phyloP scores from a whole-genome alignment of 768 basidiomycete genomes.

The Gyrodon lividus region DNA sequence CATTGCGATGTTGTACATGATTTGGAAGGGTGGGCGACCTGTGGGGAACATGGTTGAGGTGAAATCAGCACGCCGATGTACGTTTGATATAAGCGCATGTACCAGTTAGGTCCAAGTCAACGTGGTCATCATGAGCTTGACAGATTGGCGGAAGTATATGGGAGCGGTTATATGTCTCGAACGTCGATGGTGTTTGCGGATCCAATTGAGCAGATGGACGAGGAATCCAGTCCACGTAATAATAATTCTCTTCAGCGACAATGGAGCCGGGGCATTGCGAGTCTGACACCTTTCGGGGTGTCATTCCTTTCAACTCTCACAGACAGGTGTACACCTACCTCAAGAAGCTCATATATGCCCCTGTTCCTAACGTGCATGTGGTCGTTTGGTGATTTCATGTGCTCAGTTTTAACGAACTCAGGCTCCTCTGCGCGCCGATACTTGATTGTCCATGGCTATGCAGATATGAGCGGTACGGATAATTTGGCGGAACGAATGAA shows the following conservation, averaged over 20 bases:
- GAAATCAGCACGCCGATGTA: not conserved
- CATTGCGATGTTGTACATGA: conserved; percentile 83
- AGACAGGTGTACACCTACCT: conserved; percentile 41
- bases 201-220: conserved; percentile 73
- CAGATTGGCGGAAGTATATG: conserved; percentile 77
- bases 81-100: conserved; percentile 11
- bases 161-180: conserved; percentile 67
- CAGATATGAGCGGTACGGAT: conserved; percentile 4
- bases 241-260: conserved; percentile 55
- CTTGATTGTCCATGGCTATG: conserved; percentile 83
- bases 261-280: conserved; percentile 83
- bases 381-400: conserved; percentile 64
- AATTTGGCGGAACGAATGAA: conserved; percentile 5
- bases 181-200: conserved; percentile 50
- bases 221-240: conserved; percentile 76
- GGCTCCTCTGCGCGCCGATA: conserved; percentile 59
- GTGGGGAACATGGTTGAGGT: conserved; percentile 1
- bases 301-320: not conserved
- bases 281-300: conserved; percentile 61
- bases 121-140: conserved; percentile 76
- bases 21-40: conserved; percentile 93
- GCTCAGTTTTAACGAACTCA: conserved; percentile 39
- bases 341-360: conserved; percentile 73
- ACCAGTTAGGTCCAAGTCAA: conserved; percentile 84
- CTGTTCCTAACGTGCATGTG: conserved; percentile 69